Conservation (phyloP, 208 protist genomes). For the Acanthamoeba royreba region DNA sequence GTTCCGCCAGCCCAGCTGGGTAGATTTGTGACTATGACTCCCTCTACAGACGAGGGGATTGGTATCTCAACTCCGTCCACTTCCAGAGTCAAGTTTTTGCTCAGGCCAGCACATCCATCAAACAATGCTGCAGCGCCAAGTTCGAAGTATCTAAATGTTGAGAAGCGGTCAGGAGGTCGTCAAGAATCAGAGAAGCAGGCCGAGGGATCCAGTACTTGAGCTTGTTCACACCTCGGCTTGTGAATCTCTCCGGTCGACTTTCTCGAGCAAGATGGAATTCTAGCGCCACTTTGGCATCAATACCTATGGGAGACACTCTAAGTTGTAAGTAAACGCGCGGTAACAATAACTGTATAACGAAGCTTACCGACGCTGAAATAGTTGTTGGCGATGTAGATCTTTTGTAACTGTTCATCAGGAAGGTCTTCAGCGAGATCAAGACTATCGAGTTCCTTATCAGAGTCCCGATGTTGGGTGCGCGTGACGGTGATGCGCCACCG, state of each 20-base stretch:
- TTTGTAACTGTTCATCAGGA: not conserved
- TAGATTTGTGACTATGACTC: constrained; percentile 72
- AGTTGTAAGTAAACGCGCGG: not conserved
- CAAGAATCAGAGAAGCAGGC: not conserved
- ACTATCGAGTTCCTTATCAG: not conserved
- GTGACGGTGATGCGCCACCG: constrained; percentile 10
- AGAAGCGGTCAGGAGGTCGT: too few species aligned
- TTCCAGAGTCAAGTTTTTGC: not conserved
- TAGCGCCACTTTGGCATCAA: constrained; percentile 70
- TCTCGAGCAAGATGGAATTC: constrained; percentile 71
- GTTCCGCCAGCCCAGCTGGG: constrained; percentile 66
- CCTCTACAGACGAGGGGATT: constrained; percentile 43
- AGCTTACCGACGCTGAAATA: constrained; percentile 73
- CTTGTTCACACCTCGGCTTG: constrained; percentile 68
- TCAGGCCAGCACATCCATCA: not conserved
- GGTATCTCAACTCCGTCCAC: constrained; percentile 22
- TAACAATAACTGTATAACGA: too few species aligned
- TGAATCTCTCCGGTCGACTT: constrained; percentile 69
- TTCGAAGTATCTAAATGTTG: not conserved
- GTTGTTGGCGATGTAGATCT: constrained; percentile 66
- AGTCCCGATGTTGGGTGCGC: not conserved
- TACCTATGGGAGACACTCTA: too few species aligned
- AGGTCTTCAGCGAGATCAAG: not conserved
- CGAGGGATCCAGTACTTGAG: constrained; percentile 76
- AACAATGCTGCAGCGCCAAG: not conserved